phyloP scores from a whole-genome alignment of 495 filamentous ascomycete genomes.

The Ascobolus immersus region DNA sequence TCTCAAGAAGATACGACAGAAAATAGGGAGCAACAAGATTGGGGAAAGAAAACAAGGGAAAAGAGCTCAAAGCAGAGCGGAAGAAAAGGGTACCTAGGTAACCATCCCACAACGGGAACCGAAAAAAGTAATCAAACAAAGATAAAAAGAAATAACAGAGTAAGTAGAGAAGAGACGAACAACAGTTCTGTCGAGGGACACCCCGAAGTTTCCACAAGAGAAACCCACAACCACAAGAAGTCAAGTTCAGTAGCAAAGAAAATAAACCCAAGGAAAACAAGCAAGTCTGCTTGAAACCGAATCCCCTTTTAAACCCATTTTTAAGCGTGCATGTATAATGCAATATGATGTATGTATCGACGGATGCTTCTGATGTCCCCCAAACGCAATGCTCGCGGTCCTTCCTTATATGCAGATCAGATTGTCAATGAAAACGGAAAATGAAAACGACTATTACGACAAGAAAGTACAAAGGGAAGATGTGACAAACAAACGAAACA shows the following conservation, averaged over 20 bases:
- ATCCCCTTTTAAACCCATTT: neutral
- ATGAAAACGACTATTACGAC: no score
- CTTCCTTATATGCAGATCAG: no score
- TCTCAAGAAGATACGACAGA: slow-evolving; percentile 9
- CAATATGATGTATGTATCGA: no score
- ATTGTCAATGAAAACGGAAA: no score
- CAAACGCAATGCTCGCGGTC: no score
- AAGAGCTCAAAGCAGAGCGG: slow-evolving; percentile 18
- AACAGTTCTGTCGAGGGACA: slow-evolving; percentile 2
- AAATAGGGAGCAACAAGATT: slow-evolving; percentile 12
- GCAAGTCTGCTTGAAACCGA: neutral
- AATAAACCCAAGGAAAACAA: slow-evolving; percentile 1
- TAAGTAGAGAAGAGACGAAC: slow-evolving; percentile 2
- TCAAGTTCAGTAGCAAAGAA: neutral
- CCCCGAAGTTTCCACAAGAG: slow-evolving; percentile 3
- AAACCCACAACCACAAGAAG: neutral
- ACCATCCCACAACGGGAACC: neutral
- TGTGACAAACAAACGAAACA: no score
- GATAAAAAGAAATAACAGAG: neutral
- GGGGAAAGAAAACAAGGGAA: slow-evolving; percentile 18
- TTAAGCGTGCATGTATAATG: no score
- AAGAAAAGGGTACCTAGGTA: slow-evolving; percentile 6
- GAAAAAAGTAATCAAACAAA: neutral
- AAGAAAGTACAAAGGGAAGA: no score
- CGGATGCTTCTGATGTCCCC: no score